Evolutionary conservation across 768 basidiomycete genomes (phyloP), one percentile per base, ranked within the genome.

Genomic region (Calocybe gangraenosa): DNA sequence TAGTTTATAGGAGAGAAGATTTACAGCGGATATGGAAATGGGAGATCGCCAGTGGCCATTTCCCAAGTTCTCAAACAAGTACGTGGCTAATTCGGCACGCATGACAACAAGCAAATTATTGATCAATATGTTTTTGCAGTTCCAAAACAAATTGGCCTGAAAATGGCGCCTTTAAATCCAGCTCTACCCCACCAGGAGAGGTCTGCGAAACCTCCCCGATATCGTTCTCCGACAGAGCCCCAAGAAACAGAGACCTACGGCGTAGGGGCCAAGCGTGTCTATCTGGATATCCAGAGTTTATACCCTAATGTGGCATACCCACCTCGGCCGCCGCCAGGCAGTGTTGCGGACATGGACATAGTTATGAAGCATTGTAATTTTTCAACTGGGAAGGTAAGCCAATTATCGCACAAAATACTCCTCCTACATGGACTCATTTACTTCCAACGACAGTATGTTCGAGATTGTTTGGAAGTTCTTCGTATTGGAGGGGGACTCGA

Each of bases 31-130:
- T 97, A 59, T 96, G 93, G 92, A 76, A 80, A 50, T 96, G 92
- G 92, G 93, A 95, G 70, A 75, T 96, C 45, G 76, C 82, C 33
- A 87, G 87, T 53, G 93, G 92, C 5, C 92, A 94, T 66, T 87
- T 86, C 67, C 92, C 93, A 18, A 88, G 85, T 60, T 70, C 67
- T 38, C 71, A 77, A 40, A 73, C 74, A 40, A 78, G 89, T 88
- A 64, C 59, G 87, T 65, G 37, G 28, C 43, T 42, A 30, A 31
- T 49, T 41, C n/a, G 37, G 35, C 36, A 10, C 23, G 21, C 10
- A 19, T 40, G 25, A 6, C 28, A 50, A 45, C 30, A 8, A 47
- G 18, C n/a, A 28, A 11, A 19, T 40, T 30, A 43, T 15, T 25
- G 7, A 11, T 53, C 18, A 49, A 40, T 23, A 15, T 38, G 40